These are phyloP conservation scores for Voacanga thouarsii DNA, from an alignment of 257 asterid genomes.

Conservation along the genomic window DNA sequence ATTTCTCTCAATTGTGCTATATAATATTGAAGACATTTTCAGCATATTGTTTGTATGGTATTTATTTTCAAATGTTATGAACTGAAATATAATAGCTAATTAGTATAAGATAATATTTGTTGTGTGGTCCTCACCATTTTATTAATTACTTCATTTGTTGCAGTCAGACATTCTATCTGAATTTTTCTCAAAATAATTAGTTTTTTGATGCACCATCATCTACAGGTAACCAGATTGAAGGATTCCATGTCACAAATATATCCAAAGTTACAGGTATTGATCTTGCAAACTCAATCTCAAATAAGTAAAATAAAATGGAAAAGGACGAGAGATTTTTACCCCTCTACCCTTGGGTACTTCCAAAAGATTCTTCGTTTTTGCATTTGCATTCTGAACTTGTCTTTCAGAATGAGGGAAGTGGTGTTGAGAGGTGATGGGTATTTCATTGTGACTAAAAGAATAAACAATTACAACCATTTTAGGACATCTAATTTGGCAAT, in stretches of 20 bases:
- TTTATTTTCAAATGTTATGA: background rate
- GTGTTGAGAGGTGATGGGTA: background rate
- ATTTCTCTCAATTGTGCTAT: background rate
- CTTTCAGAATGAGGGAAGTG: background rate
- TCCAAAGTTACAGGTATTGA: slow-evolving; percentile 75
- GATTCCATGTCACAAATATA: slow-evolving; percentile 84
- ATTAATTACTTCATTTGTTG: background rate
- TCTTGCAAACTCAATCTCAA: background rate
- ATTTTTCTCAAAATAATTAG: background rate
- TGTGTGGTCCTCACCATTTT: background rate
- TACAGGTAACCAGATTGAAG: slow-evolving; percentile 74
- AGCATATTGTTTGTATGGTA: background rate
- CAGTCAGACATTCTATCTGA: background rate
- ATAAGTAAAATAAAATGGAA: background rate
- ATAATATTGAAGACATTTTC: background rate
- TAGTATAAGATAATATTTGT: background rate
- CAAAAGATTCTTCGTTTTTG: background rate
- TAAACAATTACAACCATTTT: background rate
- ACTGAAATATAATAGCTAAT: background rate
- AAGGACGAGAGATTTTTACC: background rate
- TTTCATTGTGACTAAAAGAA: background rate
- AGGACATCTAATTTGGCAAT: background rate
- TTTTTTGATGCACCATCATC: slow-evolving; percentile 1
- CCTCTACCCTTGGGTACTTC: background rate
- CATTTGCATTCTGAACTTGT: background rate